Evolutionary conservation across 2,329 filamentous ascomycete species (phyloP).

Genomic region (Diaporthe caulivora): DNA sequence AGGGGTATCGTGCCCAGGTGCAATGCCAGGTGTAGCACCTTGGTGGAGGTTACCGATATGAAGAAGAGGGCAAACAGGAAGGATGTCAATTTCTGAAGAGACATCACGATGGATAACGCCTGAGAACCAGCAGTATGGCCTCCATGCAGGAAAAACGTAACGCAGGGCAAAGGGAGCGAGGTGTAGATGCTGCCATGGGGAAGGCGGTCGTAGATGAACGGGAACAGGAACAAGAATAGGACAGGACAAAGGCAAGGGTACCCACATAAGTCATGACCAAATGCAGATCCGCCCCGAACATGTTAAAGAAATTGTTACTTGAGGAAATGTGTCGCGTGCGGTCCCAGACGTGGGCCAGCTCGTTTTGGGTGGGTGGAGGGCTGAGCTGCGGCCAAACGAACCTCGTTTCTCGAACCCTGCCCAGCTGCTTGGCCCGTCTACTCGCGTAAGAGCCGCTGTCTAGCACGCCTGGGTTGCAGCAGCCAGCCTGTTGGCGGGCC

Average conservation of each 20-base stretch:
- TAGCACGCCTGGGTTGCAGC: background rate
- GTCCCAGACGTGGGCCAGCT: constrained; percentile 22
- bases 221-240: background rate
- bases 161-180: constrained; percentile 6
- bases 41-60: constrained; percentile 10
- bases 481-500: background rate
- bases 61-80: constrained; percentile 25
- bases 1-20: constrained; percentile 26
- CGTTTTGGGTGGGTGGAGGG: constrained; percentile 29
- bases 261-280: constrained; percentile 23
- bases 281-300: constrained; percentile 28
- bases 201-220: constrained; percentile 9
- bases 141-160: constrained; percentile 27
- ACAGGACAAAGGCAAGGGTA: constrained; percentile 22
- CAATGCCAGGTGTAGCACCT: constrained; percentile 18
- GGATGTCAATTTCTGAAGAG: constrained; percentile 26
- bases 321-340: constrained; percentile 27
- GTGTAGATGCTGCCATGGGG: constrained; percentile 17
- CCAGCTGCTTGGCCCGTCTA: constrained; percentile 25
- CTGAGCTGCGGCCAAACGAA: constrained; percentile 14
- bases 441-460: constrained; percentile 7
- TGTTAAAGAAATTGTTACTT: constrained; percentile 30
- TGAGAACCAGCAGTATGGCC: constrained; percentile 24
- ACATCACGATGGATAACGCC: constrained; percentile 29
- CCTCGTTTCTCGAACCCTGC: constrained; percentile 26